Base-by-base conservation (phyloP, 176 grass and related monocot genomes). In the Paspalum vaginatum region DNA sequence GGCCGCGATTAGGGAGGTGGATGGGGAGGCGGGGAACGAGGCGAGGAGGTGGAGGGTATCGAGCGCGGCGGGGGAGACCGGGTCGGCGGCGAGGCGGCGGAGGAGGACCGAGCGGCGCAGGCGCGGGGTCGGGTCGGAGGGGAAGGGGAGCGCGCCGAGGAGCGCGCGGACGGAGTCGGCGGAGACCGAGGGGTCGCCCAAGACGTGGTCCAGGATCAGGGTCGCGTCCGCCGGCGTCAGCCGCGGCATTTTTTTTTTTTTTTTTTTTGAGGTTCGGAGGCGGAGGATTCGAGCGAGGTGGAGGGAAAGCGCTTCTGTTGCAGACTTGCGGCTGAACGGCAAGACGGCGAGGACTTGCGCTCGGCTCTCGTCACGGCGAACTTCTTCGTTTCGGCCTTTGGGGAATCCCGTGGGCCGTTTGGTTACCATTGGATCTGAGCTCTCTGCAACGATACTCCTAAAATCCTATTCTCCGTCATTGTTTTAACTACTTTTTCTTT, bases 201-300 rank as follows among this genome's bases (percentile, higher is more conserved):
- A 47, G 61, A 79, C 76, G 53, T 88, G 86, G 61, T 88, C 86
- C 32, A 88, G 76, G n/a, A 88, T 32, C 13, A 88, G 86, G 1
- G 68, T 68, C 51, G 76, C 76, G 81, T 79, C 86, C 17, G 18
- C 69, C 37, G 81, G 13, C 75, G 76, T 54, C 61, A 84, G 16
- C 51, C 6, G 68, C 69, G 86, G 81, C 86, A 88, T 88, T 41
- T 32, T 63, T n/a, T n/a, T n/a, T n/a, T n/a, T n/a, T n/a, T n/a
- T n/a, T n/a, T n/a, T n/a, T n/a, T n/a, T 45, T 20, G 24, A 22
- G 68, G 17, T 8, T 9, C 55, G 12, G 12, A 3, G 44, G 44
- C 7, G 44, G 75, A n/a, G 46, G 18, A n/a, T 3, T 16, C 15
- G 24, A 46, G 43, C 43, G 7, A 48, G 6, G 14, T 8, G 37